Evolutionary conservation across 2,329 filamentous ascomycete genomes (phyloP).

Genomic region (Aspergillus sclerotialis): DNA sequence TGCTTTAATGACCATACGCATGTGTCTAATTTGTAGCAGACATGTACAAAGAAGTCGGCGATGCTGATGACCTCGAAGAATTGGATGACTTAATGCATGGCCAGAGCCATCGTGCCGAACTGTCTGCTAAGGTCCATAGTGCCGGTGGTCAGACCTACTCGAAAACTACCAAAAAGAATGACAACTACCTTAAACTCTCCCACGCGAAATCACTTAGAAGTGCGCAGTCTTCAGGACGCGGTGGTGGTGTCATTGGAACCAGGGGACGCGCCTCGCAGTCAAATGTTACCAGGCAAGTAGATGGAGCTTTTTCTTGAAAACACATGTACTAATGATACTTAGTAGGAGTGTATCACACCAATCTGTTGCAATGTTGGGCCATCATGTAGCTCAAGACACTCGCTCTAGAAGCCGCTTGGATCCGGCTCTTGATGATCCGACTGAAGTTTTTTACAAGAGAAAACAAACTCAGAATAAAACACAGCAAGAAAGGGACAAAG

Average conservation of each 20-base stretch:
- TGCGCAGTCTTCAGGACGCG: constrained; percentile 11
- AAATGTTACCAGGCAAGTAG: constrained; percentile 1
- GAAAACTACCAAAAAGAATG: constrained; percentile 1
- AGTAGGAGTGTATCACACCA: constrained; percentile 2
- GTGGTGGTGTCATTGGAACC: constrained; percentile 18
- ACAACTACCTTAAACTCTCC: constrained; percentile 2
- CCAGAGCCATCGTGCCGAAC: constrained; percentile 29
- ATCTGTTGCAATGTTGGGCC: constrained; percentile 3
- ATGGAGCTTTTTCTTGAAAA: background rate
- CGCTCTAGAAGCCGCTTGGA: constrained; percentile 6
- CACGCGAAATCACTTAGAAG: constrained; percentile 1
- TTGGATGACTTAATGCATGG: constrained; percentile 29
- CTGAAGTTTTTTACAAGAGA: constrained; percentile 3
- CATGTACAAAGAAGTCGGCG: constrained; percentile 20
- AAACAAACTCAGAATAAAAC: background rate
- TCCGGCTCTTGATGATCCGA: constrained; percentile 15
- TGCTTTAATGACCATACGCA: background rate
- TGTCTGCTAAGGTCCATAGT: constrained; percentile 15
- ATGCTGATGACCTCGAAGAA: constrained; percentile 22
- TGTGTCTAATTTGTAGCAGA: constrained; percentile 15
- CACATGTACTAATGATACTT: too few species aligned
- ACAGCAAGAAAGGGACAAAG: constrained; percentile 1
- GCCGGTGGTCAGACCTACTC: constrained; percentile 10
- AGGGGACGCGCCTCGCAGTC: constrained; percentile 8
- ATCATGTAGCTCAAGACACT: constrained; percentile 2